phyloP scores from a whole-genome alignment of 2,329 filamentous ascomycete species.

The Davidsoniella neocaledoniae region DNA sequence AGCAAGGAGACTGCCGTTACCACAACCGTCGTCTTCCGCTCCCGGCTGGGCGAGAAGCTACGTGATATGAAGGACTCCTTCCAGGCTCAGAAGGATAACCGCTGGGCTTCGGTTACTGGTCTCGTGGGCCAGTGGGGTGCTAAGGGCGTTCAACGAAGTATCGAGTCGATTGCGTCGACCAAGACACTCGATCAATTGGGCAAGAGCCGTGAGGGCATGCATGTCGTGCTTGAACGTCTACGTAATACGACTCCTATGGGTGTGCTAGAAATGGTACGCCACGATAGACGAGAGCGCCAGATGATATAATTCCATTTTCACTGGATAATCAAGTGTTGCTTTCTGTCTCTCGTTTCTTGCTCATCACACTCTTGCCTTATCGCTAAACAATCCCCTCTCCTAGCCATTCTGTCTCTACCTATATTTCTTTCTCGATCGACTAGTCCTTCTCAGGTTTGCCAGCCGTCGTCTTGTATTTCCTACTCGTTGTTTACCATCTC shows the following conservation, averaged over 20 bases:
- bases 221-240: constrained; percentile 56
- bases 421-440: neutral
- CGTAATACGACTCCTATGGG: constrained; percentile 41
- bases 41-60: constrained; percentile 52
- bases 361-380: neutral
- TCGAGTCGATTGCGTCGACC: constrained; percentile 61
- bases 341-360: neutral
- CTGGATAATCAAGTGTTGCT: neutral
- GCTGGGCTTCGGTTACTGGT: constrained; percentile 30
- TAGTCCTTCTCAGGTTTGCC: neutral
- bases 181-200: constrained; percentile 63
- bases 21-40: constrained; percentile 59
- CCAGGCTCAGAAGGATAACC: constrained; percentile 22
- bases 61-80: constrained; percentile 35
- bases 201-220: constrained; percentile 73
- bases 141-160: constrained; percentile 58
- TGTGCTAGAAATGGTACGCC: constrained; percentile 37
- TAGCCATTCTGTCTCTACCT: neutral
- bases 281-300: constrained; percentile 20
- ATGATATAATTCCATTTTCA: neutral
- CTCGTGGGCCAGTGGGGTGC: constrained; percentile 45
- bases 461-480: constrained; percentile 4
- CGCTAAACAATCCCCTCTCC: neutral
- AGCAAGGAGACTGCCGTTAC: constrained; percentile 42
- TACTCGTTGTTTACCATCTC: neutral